phyloP scores from a whole-genome alignment of 352 stramenopile genomes.

The Globisporangium megalacanthum region DNA sequence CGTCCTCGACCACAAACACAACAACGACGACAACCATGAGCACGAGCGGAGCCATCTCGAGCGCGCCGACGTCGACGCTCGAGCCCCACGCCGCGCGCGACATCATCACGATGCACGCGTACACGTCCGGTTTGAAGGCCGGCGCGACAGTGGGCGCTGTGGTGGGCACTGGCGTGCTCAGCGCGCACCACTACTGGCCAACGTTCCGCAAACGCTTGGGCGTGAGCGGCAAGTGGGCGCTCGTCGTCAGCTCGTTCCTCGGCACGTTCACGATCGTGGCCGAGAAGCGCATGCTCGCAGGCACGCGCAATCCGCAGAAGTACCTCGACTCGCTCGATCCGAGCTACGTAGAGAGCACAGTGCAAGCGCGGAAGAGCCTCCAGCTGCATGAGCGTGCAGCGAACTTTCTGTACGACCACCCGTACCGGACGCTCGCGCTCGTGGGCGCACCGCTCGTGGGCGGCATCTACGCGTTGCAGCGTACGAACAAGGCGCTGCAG shows the following conservation, averaged over 20 bases:
- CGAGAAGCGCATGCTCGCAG: constrained; percentile 54
- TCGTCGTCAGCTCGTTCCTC: constrained; percentile 58
- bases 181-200: constrained; percentile 54
- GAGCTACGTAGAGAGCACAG: constrained; percentile 31
- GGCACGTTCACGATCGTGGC: constrained; percentile 61
- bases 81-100: constrained; percentile 53
- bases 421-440: constrained; percentile 49
- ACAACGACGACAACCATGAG: constrained; percentile 7
- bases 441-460: constrained; percentile 61
- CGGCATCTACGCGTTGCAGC: constrained; percentile 68
- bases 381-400: constrained; percentile 53
- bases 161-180: constrained; percentile 22
- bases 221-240: constrained; percentile 67
- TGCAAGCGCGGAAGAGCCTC: constrained; percentile 29
- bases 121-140: constrained; percentile 47
- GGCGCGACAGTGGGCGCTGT: constrained; percentile 27
- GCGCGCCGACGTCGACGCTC: constrained; percentile 11
- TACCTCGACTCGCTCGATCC: constrained; percentile 61
- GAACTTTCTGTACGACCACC: constrained; percentile 82
- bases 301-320: constrained; percentile 62
- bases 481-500: constrained; percentile 62
- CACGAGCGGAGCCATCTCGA: constrained; percentile 10
- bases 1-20: constrained; percentile 1
- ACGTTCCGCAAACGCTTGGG: constrained; percentile 67
- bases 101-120: constrained; percentile 67